Evolutionary conservation across 805 yeast genomes (phyloP), one percentile per base, ranked within the genome.

Genomic region (Jamesozyma hellenica): DNA sequence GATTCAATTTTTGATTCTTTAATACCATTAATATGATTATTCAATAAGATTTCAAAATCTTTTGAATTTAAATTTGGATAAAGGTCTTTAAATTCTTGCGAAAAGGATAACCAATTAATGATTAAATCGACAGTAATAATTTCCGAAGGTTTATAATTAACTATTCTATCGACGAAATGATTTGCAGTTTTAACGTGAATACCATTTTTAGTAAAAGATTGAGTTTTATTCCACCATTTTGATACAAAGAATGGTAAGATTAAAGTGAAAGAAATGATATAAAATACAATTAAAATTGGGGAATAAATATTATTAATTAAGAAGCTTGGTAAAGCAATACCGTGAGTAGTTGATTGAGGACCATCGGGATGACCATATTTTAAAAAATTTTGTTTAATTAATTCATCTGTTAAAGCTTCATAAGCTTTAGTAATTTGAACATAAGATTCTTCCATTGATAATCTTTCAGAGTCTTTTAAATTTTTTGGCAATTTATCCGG

Each of bases 341-440:
- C 98, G 58, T 86, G 96, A 16, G 81, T 67, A 15, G 81, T 71
- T 21, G 84, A 84, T 61, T 85, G 95, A 32, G 94, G 95, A 32
- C 98, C 98, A 65, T 92, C 99, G 4, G 99, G 99, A 58, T 94
- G 95, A 36, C 99, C 99, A 55, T 81, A 92, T 51, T 75, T 79
- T 52, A 80, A 66, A 60, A 74, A 87, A 58, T 92, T 92, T 50
- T 83, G 84, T 52, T 77, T 82, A 3, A 84, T 77, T 10, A 69
- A 72, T 50, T 85, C 96, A 62, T 92, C 97, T 12, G 98, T 94
- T 47, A 92, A 72, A 0, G 98, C 85, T 62, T 87, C 83, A 65
- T 94, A 87, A 19, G 99, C 99, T 62, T 84, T 83, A 43, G 84
- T 80, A 52, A 92, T 82, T 49, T 75, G 70, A 29, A 88, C 90